Percentiles rank a stretch among this genome's conserved stretches.
These are phyloP conservation scores for Luzula sylvatica DNA, from an alignment of 176 grass and related monocot genomes.

Conservation along the genomic window DNA sequence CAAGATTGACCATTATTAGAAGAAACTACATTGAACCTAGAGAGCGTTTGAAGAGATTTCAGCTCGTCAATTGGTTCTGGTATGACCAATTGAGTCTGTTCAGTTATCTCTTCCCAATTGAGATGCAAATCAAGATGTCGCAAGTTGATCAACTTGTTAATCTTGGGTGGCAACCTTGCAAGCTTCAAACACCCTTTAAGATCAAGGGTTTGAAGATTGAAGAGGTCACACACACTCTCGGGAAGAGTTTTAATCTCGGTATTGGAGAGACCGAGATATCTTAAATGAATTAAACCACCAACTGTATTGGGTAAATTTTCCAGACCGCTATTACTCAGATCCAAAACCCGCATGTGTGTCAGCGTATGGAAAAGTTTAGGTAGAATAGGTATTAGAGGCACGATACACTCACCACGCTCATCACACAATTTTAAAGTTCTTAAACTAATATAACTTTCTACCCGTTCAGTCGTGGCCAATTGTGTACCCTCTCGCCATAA, in stretches of 20 bases:
- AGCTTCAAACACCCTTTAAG: constrained; percentile 32
- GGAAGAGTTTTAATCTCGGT: constrained; percentile 30
- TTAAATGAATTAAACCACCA: constrained; percentile 28
- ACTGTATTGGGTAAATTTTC: constrained; percentile 28
- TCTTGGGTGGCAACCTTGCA: constrained; percentile 23
- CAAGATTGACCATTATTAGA: constrained; percentile 15
- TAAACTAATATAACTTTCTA: constrained; percentile 11
- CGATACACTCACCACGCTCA: neutral
- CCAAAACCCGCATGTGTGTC: constrained; percentile 20
- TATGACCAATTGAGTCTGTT: constrained; percentile 18
- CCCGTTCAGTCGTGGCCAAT: constrained; percentile 5
- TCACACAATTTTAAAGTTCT: constrained; percentile 26
- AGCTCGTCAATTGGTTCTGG: neutral
- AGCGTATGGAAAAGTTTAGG: constrained; percentile 25
- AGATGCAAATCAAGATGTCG: constrained; percentile 37
- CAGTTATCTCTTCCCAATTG: constrained; percentile 33
- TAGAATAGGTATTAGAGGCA: constrained; percentile 14
- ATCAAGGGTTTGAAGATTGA: constrained; percentile 35
- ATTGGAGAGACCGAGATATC: constrained; percentile 27
- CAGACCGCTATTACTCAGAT: constrained; percentile 31
- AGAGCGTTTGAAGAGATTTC: constrained; percentile 28
- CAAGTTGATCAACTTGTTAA: constrained; percentile 35
- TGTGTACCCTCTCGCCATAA: neutral
- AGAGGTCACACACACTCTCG: constrained; percentile 21
- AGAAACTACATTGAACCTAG: constrained; percentile 25